phyloP scores from a whole-genome alignment of 192 early-diverging fungal genomes.

The Linderina pennispora region DNA sequence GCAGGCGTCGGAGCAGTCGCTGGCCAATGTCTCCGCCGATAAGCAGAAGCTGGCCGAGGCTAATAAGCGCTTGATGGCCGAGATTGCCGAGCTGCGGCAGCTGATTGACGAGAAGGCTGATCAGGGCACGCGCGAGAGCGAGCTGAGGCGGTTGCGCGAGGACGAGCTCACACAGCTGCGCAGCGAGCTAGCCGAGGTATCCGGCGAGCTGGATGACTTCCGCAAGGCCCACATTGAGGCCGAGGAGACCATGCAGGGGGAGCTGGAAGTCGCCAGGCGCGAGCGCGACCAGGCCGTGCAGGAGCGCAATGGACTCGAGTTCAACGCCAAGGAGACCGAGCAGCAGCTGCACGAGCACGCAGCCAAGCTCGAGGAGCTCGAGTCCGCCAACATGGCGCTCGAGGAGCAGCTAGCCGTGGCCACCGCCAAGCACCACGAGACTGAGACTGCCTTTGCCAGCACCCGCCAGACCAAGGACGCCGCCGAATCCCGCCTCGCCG shows the following conservation, averaged over 20 bases:
- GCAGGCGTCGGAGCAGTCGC: constrained; percentile 45
- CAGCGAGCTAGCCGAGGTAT: constrained; percentile 42
- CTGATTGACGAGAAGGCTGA: constrained; percentile 56
- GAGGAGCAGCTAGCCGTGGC: constrained; percentile 27
- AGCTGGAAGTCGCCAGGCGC: constrained; percentile 48
- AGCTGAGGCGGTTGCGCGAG: constrained; percentile 56
- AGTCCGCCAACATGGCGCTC: constrained; percentile 28
- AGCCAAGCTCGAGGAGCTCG: constrained; percentile 33
- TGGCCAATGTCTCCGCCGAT: constrained; percentile 28
- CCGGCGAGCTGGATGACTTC: constrained; percentile 50
- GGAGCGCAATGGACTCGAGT: constrained; percentile 7
- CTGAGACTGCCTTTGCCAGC: constrained; percentile 17
- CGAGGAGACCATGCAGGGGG: constrained; percentile 45
- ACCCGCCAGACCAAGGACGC: constrained; percentile 19
- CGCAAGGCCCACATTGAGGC: constrained; percentile 39
- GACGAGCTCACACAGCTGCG: constrained; percentile 50
- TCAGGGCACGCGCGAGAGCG: constrained; percentile 51
- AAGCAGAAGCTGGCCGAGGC: constrained; percentile 28
- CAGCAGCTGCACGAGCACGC: constrained; percentile 33
- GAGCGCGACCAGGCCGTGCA: constrained; percentile 30
- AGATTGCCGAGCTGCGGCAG: constrained; percentile 48
- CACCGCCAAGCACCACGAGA: constrained; percentile 16
- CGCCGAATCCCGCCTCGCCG: constrained; percentile 17
- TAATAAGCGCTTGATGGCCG: constrained; percentile 39
- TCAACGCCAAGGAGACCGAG: constrained; percentile 13